Evolutionary conservation across 2,329 filamentous ascomycete genomes (phyloP).

Genomic region (Penicillium aurantiogriseum): DNA sequence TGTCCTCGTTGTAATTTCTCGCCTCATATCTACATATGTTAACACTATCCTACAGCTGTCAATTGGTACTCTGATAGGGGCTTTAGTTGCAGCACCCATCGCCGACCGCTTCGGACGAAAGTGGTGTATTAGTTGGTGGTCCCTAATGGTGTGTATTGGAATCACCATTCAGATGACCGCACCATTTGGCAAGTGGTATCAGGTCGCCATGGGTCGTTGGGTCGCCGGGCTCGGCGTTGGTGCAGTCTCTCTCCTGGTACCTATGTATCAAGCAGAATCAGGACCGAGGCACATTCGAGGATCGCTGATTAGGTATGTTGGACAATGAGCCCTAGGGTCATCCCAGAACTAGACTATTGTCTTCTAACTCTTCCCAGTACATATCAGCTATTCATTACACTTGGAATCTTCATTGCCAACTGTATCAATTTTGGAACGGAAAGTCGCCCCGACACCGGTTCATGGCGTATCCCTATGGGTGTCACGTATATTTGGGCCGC

Average conservation of each 20-base stretch:
- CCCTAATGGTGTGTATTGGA: conserved; percentile 39
- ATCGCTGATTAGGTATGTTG: conserved; percentile 38
- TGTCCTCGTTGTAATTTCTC: neutral
- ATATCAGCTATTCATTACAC: conserved; percentile 49
- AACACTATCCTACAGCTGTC: conserved; percentile 32
- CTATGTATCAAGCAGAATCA: conserved; percentile 48
- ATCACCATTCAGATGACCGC: conserved; percentile 46
- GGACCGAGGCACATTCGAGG: conserved; percentile 48
- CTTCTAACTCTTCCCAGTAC: conserved; percentile 27
- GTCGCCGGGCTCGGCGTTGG: conserved; percentile 47
- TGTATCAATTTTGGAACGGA: conserved; percentile 50
- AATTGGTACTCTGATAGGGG: conserved; percentile 45
- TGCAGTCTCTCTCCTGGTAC: conserved; percentile 43
- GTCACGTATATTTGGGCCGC: conserved; percentile 57
- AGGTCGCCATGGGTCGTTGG: conserved; percentile 44
- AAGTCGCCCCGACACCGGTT: conserved; percentile 35
- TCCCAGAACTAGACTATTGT: neutral
- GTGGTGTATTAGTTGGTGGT: conserved; percentile 44
- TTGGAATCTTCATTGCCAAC: conserved; percentile 48
- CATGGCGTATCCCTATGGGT: conserved; percentile 54
- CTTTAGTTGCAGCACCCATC: conserved; percentile 41
- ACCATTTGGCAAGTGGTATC: conserved; percentile 38
- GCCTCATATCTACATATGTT: neutral
- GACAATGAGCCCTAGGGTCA: no score
- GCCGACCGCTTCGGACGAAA: conserved; percentile 45